Evolutionary conservation across 140 eudicot genomes (phyloP).

Genomic region (Ambrosia hybrid): DNA sequence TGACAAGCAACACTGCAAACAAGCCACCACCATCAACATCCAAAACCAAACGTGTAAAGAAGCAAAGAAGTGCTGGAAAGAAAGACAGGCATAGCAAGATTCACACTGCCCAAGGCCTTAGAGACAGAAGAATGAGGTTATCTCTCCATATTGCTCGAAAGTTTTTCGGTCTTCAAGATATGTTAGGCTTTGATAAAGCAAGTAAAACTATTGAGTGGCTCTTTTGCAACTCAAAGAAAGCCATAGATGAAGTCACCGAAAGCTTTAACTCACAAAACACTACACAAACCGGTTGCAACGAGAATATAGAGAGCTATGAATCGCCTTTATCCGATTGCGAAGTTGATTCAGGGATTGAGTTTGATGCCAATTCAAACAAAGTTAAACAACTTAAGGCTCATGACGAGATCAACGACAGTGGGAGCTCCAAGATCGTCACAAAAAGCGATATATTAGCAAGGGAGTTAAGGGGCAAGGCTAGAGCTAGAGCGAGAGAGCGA

Average conservation of each 20-base stretch:
- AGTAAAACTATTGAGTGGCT: constrained; percentile 71
- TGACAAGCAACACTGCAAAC: constrained; percentile 8
- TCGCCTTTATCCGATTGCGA: constrained; percentile 24
- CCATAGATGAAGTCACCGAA: constrained; percentile 48
- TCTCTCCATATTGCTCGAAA: constrained; percentile 59
- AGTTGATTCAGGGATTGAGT: constrained; percentile 26
- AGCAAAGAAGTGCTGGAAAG: constrained; percentile 52
- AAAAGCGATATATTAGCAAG: constrained; percentile 30
- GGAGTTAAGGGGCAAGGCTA: constrained; percentile 51
- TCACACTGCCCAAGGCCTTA: constrained; percentile 54
- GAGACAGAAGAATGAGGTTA: constrained; percentile 60
- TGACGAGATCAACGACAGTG: constrained; percentile 14
- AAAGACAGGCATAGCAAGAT: constrained; percentile 69
- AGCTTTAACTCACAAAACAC: constrained; percentile 28
- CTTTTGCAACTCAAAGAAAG: constrained; percentile 52
- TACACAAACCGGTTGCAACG: constrained; percentile 24
- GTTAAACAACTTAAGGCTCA: constrained; percentile 23
- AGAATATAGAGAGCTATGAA: constrained; percentile 22
- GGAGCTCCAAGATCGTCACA: constrained; percentile 18
- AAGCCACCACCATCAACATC: constrained; percentile 26
- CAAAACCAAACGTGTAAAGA: constrained; percentile 26
- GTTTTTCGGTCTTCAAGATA: constrained; percentile 65
- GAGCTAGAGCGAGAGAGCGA: constrained; percentile 61
- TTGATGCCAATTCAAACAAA: constrained; percentile 29
- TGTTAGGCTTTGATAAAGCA: constrained; percentile 64